These are phyloP conservation scores for Rhizopus arrhizus DNA, from an alignment of 371 early-diverging fungal genomes.

Conservation along the genomic window DNA sequence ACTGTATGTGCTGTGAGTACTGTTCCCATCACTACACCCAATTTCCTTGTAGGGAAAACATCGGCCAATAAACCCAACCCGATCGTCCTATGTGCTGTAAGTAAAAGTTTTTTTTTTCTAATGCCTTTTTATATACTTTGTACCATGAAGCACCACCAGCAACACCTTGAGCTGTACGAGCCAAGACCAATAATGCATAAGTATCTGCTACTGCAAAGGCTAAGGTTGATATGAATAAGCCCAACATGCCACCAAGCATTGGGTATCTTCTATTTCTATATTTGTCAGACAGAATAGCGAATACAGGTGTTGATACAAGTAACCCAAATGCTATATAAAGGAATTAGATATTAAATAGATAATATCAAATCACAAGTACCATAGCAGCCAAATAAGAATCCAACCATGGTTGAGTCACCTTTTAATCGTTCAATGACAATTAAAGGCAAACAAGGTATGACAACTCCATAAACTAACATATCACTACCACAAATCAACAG, in stretches of 20 bases:
- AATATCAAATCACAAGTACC: constrained; percentile 41
- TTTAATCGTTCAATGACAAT: constrained; percentile 69
- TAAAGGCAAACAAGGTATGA: constrained; percentile 81
- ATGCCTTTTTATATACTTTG: not conserved
- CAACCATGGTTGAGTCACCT: constrained; percentile 68
- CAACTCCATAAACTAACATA: constrained; percentile 80
- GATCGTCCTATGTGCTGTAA: constrained; percentile 55
- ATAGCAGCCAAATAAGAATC: constrained; percentile 81
- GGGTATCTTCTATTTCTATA: constrained; percentile 72
- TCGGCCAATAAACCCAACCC: constrained; percentile 81
- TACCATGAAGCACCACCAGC: constrained; percentile 82
- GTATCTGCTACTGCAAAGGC: constrained; percentile 70
- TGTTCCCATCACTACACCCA: constrained; percentile 80
- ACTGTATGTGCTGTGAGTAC: constrained; percentile 73
- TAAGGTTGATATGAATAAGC: constrained; percentile 67
- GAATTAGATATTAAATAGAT: not conserved
- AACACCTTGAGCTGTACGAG: constrained; percentile 79
- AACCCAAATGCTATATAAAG: constrained; percentile 67
- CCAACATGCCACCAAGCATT: constrained; percentile 77
- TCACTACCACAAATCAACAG: constrained; percentile 45
- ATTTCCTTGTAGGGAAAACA: constrained; percentile 65
- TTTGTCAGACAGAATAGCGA: constrained; percentile 78
- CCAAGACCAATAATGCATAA: constrained; percentile 71
- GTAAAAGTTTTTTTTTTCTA: not conserved
- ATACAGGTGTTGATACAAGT: constrained; percentile 73